Evolutionary conservation across 371 early-diverging fungal species (phyloP).

Genomic region (Syncephalastrum contaminatum): DNA sequence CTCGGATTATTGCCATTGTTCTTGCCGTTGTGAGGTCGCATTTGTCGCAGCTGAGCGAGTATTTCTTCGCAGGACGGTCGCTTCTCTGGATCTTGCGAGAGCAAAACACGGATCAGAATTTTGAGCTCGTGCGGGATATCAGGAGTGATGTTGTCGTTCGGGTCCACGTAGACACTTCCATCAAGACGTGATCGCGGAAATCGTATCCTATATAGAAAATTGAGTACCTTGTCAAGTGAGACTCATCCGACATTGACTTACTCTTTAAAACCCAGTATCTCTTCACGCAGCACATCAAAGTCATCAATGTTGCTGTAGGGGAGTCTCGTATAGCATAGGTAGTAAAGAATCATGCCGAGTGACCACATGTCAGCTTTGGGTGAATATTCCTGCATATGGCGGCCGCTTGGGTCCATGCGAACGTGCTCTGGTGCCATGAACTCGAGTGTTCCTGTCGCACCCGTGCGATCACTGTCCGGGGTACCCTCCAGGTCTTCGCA

Average conservation of each 20-base stretch:
- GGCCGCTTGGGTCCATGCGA: constrained; percentile 48
- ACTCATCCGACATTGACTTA: constrained; percentile 11
- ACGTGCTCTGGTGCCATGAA: constrained; percentile 91
- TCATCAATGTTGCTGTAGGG: constrained; percentile 89
- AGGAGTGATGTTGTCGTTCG: constrained; percentile 5
- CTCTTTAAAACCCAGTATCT: constrained; percentile 71
- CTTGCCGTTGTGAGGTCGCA: constrained; percentile 10
- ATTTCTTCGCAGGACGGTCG: constrained; percentile 70
- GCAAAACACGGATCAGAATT: constrained; percentile 53
- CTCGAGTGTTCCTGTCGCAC: constrained; percentile 94
- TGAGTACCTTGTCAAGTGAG: neutral
- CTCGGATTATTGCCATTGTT: neutral
- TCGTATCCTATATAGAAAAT: constrained; percentile 14
- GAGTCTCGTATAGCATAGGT: constrained; percentile 79
- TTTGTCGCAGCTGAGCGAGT: constrained; percentile 27
- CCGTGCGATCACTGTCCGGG: constrained; percentile 72
- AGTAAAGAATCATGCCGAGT: constrained; percentile 91
- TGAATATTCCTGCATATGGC: constrained; percentile 73
- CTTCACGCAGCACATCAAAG: constrained; percentile 76
- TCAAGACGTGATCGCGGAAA: constrained; percentile 37
- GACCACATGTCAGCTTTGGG: constrained; percentile 94
- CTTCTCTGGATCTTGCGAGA: constrained; percentile 59
- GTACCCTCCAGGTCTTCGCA: constrained; percentile 76
- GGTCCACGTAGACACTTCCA: constrained; percentile 15
- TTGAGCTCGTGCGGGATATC: constrained; percentile 62